Conservation (phyloP, 164 flowering plant genomes). For the Magnolia kwangsiensis region DNA sequence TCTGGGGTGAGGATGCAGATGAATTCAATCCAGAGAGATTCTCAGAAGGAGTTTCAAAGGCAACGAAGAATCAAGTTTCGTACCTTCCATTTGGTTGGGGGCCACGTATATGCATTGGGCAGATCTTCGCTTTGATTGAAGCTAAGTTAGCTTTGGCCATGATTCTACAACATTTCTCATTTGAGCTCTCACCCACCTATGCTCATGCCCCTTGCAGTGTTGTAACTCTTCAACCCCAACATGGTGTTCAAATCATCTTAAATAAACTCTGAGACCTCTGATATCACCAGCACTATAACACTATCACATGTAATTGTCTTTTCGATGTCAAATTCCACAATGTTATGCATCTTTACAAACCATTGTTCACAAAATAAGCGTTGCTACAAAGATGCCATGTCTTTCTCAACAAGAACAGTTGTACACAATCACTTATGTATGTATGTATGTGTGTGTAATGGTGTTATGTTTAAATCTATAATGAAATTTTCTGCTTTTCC, state of each 20-base stretch:
- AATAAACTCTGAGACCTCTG: slow-evolving; percentile 1
- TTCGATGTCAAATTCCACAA: no score
- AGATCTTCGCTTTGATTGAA: slow-evolving; percentile 8
- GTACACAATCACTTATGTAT: no score
- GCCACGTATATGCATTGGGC: slow-evolving; percentile 13
- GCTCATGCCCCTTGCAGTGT: slow-evolving; percentile 5
- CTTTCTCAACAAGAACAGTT: no score
- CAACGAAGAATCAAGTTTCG: slow-evolving; percentile 1
- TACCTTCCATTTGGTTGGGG: slow-evolving; percentile 14
- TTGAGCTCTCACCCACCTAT: slow-evolving; percentile 8
- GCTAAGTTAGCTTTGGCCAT: slow-evolving; percentile 12
- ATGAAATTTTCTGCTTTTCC: no score
- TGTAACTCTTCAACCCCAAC: slow-evolving; percentile 9
- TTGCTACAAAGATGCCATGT: no score
- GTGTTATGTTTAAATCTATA: no score
- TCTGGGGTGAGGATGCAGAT: slow-evolving; percentile 14
- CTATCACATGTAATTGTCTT: background rate
- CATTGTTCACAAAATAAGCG: no score
- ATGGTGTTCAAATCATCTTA: slow-evolving; percentile 9
- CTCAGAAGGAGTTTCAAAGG: slow-evolving; percentile 12
- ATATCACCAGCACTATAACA: background rate
- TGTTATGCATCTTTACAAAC: no score
- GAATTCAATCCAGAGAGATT: slow-evolving; percentile 13
- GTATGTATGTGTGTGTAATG: no score
- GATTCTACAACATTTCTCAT: slow-evolving; percentile 11